Conservation (phyloP, 2,329 filamentous ascomycete species). For the Daldinia sp. region DNA sequence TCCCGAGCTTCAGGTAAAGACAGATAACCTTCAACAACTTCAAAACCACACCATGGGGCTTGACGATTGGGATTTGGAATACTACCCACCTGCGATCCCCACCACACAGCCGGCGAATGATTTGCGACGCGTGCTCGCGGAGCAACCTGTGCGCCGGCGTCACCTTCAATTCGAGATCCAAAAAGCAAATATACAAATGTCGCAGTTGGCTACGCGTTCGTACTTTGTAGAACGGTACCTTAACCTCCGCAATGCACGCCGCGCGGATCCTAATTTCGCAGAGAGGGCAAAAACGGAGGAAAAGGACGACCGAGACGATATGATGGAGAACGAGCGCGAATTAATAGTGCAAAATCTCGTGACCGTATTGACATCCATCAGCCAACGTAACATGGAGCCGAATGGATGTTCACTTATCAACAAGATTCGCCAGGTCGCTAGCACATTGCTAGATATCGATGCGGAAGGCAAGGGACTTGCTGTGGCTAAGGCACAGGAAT, state of each 20-base stretch:
- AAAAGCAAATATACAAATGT: constrained; percentile 89
- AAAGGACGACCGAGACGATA: constrained; percentile 61
- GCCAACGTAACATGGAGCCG: constrained; percentile 86
- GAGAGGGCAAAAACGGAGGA: constrained; percentile 56
- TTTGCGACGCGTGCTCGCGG: constrained; percentile 62
- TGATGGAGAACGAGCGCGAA: constrained; percentile 81
- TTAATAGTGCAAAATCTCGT: constrained; percentile 85
- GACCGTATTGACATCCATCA: constrained; percentile 79
- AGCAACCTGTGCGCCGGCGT: constrained; percentile 63
- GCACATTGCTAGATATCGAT: constrained; percentile 76
- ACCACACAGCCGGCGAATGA: constrained; percentile 62
- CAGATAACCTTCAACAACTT: constrained; percentile 52
- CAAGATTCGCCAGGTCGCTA: constrained; percentile 88
- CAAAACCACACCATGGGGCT: constrained; percentile 50
- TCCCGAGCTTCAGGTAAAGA: constrained; percentile 71
- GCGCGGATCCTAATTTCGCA: constrained; percentile 58
- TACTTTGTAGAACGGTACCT: constrained; percentile 91
- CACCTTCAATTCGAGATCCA: constrained; percentile 86
- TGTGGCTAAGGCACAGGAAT: constrained; percentile 73
- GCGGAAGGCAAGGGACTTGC: constrained; percentile 65
- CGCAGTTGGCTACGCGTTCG: constrained; percentile 82
- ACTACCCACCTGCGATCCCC: constrained; percentile 64
- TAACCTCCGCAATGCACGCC: constrained; percentile 76
- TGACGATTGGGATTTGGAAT: constrained; percentile 63
- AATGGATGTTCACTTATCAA: constrained; percentile 74